Percentiles rank a stretch among this genome's conserved stretches.
phyloP scores from a whole-genome alignment of 176 grass and related monocot species.

The Otatea glauca region DNA sequence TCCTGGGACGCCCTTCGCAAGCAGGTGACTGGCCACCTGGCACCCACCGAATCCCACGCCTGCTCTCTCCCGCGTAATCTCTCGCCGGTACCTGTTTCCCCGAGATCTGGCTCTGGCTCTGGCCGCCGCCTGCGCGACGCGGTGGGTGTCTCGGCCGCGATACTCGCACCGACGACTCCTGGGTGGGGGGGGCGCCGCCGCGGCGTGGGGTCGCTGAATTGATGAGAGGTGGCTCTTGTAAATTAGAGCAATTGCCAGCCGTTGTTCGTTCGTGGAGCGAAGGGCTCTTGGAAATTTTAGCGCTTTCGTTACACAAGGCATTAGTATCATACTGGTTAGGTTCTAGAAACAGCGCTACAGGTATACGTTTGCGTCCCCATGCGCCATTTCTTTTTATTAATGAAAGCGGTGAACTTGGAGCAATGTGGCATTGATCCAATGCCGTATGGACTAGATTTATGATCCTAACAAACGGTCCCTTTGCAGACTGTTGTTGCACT shows the following conservation, averaged over 20 bases:
- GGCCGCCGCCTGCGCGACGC: neutral
- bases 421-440: slow-evolving; percentile 19
- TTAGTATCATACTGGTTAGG: neutral
- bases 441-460: neutral
- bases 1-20: slow-evolving; percentile 99
- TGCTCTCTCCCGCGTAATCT: neutral
- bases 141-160: neutral
- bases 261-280: neutral
- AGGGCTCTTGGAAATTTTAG: neutral
- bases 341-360: neutral
- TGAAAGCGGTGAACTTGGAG: neutral
- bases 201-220: slow-evolving; percentile 22
- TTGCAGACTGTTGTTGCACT: neutral
- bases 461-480: neutral
- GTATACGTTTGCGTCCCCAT: neutral
- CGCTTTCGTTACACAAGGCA: neutral
- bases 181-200: too few species aligned
- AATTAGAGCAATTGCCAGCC: neutral
- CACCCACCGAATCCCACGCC: neutral
- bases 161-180: neutral
- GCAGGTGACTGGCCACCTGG: slow-evolving; percentile 54
- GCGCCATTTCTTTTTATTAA: neutral
- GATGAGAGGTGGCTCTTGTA: neutral
- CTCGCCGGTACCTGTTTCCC: neutral
- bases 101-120: slow-evolving; percentile 27